Base-by-base conservation (phyloP, 2,329 filamentous ascomycete species). In the Cytospora piceae region DNA sequence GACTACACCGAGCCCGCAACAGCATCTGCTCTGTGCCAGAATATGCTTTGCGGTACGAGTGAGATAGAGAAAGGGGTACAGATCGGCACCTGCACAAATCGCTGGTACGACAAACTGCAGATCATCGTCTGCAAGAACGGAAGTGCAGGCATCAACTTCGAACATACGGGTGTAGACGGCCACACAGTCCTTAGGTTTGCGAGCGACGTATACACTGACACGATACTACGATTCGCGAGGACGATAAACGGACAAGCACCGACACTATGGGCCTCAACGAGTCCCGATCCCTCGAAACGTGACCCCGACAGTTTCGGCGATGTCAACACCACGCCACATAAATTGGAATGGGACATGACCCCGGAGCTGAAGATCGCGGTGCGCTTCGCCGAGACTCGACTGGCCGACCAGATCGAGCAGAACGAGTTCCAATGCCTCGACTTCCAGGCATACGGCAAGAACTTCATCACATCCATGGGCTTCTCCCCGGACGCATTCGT, bases 111-210 rank as follows among this genome's bases (percentile, higher is more conserved):
- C 80, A 99, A 99, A 81, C 83, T 99, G 57, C 95, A 99, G 75
- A 97, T 99, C 69, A 98, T 99, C 63, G 95, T 99, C 59, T 98
- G 95, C 83, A 96, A 97, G 80, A 99, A 98, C 78, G 95, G 95
- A 65, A 97, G 93, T 74, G 95, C 95, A 0, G 95, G 95, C 7
- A 98, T 99, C 86, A 99, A 99, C 79, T 98, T 99, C 73, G 95
- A 99, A 77, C 95, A 99, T 74, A 99, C 95, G 0, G 95, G 95
- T 70, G 94, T 99, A 6, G 95, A 99, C 73, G 95, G 95, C 1
- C 95, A 99, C 75, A 99, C 95, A 0, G 95, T 99, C 27, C 85
- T 99, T 61, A 90, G 95, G 7, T 98, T 99, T 72, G 95, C 95
- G 20, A 97, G 93, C 68, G 95, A 99, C 72, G 83, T 99, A 20